phyloP scores from a whole-genome alignment of 345 rosid genomes.

The Syzygium jambos region DNA sequence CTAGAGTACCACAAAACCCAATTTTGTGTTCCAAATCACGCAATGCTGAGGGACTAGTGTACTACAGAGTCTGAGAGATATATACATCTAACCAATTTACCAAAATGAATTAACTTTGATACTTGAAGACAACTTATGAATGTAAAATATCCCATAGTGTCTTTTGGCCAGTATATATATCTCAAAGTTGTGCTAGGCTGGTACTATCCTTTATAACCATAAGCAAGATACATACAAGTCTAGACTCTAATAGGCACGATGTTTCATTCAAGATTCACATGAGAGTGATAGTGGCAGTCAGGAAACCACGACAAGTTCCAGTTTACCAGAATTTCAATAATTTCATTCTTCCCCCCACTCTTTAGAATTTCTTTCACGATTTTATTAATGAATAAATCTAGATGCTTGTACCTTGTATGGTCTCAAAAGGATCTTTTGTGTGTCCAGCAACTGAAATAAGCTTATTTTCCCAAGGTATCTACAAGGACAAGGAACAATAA shows the following conservation, averaged over 20 bases:
- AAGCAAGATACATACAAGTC: not conserved
- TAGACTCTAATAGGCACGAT: not conserved
- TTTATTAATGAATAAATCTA: not conserved
- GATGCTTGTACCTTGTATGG: slow-evolving; percentile 55
- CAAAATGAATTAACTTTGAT: not conserved
- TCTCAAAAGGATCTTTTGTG: slow-evolving; percentile 85
- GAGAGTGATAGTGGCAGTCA: not conserved
- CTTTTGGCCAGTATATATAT: not conserved
- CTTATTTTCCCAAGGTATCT: slow-evolving; percentile 92
- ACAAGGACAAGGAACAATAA: slow-evolving; percentile 12
- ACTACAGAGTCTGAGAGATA: not conserved
- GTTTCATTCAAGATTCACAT: not conserved
- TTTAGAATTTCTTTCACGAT: not conserved
- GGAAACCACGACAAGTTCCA: not conserved
- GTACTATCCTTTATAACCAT: not conserved
- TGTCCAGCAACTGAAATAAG: slow-evolving; percentile 94
- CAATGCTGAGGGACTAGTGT: not conserved
- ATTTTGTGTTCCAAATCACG: not conserved
- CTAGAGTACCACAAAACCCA: not conserved
- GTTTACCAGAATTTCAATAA: not conserved
- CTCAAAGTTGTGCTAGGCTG: not conserved
- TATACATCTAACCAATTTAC: not conserved
- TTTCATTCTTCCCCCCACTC: not conserved
- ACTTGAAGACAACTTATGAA: not conserved
- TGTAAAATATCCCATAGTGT: not conserved